Percentiles rank a stretch among this genome's conserved stretches.
phyloP scores from a whole-genome alignment of 768 basidiomycete species.

The Suillus fuscotomentosus region DNA sequence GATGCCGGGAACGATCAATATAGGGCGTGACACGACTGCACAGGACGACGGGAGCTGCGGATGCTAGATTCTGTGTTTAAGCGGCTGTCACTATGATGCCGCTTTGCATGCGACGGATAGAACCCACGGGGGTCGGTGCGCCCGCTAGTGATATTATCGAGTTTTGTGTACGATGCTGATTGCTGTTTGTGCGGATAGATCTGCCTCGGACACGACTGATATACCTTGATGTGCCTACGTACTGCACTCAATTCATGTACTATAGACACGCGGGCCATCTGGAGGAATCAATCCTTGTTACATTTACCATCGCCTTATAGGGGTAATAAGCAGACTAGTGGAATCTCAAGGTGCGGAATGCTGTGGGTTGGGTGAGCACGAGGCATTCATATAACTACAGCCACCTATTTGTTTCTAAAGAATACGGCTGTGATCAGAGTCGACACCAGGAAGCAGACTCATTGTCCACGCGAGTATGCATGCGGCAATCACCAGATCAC shows the following conservation, averaged over 20 bases:
- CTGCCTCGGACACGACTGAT: not conserved
- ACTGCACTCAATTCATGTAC: slow-evolving; percentile 1
- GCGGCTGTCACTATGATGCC: not conserved
- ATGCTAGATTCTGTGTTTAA: not conserved
- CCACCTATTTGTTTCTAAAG: not conserved
- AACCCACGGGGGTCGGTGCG: not conserved
- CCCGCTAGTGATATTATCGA: not conserved
- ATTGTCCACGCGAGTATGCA: too few species aligned
- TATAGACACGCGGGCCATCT: not conserved
- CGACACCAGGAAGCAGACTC: not conserved
- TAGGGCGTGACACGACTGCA: slow-evolving; percentile 12
- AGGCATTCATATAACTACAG: not conserved
- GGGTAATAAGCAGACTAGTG: not conserved
- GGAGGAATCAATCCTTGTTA: not conserved
- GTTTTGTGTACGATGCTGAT: not conserved
- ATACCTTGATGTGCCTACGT: not conserved
- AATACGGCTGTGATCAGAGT: not conserved
- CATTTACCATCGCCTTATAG: not conserved
- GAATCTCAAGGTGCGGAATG: not conserved
- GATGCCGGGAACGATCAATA: slow-evolving; percentile 46
- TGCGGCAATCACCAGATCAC: too few species aligned
- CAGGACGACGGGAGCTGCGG: not conserved
- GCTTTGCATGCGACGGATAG: not conserved
- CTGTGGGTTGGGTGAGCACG: not conserved
- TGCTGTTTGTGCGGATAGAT: not conserved